Base-by-base conservation (phyloP, 148 eudicot species). In the Arctostaphylos glauca region DNA sequence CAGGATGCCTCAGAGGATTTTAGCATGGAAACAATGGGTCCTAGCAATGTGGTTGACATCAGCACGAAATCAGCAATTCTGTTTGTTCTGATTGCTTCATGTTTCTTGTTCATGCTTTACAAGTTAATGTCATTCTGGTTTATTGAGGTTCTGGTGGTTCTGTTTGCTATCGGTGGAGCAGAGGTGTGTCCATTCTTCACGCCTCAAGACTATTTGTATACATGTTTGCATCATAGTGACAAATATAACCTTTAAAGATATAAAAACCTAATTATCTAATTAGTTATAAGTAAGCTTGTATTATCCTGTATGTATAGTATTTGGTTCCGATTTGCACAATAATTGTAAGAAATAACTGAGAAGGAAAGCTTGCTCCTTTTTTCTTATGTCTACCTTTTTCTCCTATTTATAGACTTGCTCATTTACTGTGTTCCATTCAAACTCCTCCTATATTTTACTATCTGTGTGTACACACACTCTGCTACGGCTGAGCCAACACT, bases 101-200 rank as follows among this genome's bases (percentile, higher is more conserved):
- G 96, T 71, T 94, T 96, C 92, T 86, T 94, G 91, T 83, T 96
- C 77, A 89, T 96, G 98, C 96, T 96, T 84, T 96, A 96, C 97
- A 94, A 96, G 87, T 87, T 93, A 80, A 96, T 96, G 99, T 91
- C 99, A 8, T 77, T 53, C 48, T 92, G 96, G 97, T 96, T 96
- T 84, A 92, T 94, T 67, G 99, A 96, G 83, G 86, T 96, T 84
- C 89, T 96, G 80, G 96, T 96, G 88, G 98, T 93, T 81, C 91
- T 96, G 76, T 96, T 96, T 78, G 91, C 94, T 90, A 91, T 96
- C 70, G 99, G 98, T 78, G 99, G 99, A 48, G 91, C 90, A 38
- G 99, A 96, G 99, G 99, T 96, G 81, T 80, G 89, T 81, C 62
- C 81, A 43, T 44, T 67, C 46, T 82, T 46, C 79, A 62, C 43